Evolutionary conservation across 2,329 filamentous ascomycete species (phyloP).

Genomic region (Fusarium robinianum): DNA sequence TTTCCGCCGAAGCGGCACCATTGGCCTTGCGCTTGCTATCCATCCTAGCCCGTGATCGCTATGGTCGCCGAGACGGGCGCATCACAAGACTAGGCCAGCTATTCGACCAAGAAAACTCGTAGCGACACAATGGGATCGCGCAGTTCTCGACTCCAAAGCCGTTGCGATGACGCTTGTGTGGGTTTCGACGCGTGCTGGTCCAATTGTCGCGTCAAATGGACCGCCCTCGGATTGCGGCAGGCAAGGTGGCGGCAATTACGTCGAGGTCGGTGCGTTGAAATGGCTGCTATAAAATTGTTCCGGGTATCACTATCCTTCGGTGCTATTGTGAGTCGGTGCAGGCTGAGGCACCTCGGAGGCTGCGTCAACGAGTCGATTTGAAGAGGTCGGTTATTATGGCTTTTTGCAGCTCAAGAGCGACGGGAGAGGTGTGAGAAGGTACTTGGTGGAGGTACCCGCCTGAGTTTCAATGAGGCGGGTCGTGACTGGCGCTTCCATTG

Average conservation of each 20-base stretch:
- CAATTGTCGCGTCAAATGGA: constrained; percentile 36
- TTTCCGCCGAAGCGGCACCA: constrained; percentile 50
- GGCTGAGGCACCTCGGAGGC: constrained; percentile 21
- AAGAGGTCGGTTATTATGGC: constrained; percentile 27
- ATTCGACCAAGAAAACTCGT: constrained; percentile 14
- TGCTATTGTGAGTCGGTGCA: constrained; percentile 20
- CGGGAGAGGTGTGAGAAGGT: constrained; percentile 26
- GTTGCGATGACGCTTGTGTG: constrained; percentile 31
- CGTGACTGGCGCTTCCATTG: neutral
- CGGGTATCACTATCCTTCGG: constrained; percentile 6
- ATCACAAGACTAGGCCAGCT: constrained; percentile 31
- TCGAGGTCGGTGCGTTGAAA: constrained; percentile 2
- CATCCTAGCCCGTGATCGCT: constrained; percentile 46
- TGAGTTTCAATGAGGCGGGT: neutral
- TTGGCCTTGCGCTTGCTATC: constrained; percentile 63
- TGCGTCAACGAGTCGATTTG: constrained; percentile 22
- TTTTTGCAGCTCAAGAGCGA: constrained; percentile 24
- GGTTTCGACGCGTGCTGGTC: constrained; percentile 38
- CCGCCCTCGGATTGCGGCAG: constrained; percentile 8
- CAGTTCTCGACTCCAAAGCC: constrained; percentile 22
- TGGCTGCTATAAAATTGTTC: neutral
- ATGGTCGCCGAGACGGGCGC: constrained; percentile 34
- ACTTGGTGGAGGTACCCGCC: constrained; percentile 36
- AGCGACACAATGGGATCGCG: constrained; percentile 38
- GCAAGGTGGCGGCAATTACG: constrained; percentile 1